phyloP scores from a whole-genome alignment of 768 basidiomycete genomes.

The Lyophyllum atratum region DNA sequence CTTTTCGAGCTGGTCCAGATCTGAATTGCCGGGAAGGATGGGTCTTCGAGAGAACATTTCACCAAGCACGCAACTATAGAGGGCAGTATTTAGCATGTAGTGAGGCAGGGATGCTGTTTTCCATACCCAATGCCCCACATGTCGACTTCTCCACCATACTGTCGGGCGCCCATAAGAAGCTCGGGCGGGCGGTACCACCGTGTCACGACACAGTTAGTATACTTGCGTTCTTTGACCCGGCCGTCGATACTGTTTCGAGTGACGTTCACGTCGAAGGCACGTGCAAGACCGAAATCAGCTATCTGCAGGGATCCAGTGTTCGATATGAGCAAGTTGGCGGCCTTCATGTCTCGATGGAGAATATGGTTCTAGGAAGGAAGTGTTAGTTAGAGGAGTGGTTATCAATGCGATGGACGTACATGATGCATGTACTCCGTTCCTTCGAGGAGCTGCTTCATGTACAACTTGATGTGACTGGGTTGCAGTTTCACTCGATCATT shows the following conservation, averaged over 20 bases:
- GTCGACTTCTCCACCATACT: constrained; percentile 94
- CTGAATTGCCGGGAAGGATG: constrained; percentile 84
- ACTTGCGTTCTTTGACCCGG: constrained; percentile 62
- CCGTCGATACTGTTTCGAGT: constrained; percentile 38
- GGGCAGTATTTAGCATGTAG: not conserved
- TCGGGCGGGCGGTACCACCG: constrained; percentile 96
- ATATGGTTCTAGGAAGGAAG: constrained; percentile 76
- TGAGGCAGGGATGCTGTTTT: not conserved
- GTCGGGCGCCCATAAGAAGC: constrained; percentile 82
- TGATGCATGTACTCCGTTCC: constrained; percentile 96
- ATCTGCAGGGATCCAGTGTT: constrained; percentile 82
- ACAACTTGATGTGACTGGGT: constrained; percentile 89
- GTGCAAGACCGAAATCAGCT: constrained; percentile 96
- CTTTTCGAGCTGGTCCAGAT: constrained; percentile 88
- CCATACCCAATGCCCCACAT: constrained; percentile 96
- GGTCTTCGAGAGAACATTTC: constrained; percentile 93
- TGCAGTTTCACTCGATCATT: constrained; percentile 86
- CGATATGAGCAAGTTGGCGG: constrained; percentile 93
- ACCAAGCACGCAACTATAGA: constrained; percentile 83
- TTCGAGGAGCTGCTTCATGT: constrained; percentile 95
- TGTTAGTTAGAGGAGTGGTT: constrained; percentile 5
- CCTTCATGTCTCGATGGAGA: constrained; percentile 98
- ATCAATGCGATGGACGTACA: constrained; percentile 45
- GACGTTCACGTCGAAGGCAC: constrained; percentile 65
- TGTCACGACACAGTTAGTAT: constrained; percentile 95